Evolutionary conservation across 208 protist genomes (phyloP).

Genomic region (Leishmania amazonensis): DNA sequence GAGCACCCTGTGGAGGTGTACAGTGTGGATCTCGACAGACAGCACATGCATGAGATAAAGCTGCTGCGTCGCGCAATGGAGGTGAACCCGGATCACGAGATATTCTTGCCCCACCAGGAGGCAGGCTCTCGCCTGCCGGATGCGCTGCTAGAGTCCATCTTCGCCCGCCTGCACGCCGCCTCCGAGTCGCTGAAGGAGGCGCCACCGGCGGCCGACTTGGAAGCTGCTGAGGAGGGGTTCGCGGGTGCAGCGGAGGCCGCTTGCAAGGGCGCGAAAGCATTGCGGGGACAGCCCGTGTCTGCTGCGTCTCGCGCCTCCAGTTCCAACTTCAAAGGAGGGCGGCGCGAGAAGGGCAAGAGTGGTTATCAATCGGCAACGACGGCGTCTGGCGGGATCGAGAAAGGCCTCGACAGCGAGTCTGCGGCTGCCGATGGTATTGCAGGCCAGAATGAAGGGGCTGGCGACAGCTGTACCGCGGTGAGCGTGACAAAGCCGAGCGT

Average conservation of each 20-base stretch:
- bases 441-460: neutral
- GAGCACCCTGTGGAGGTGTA: slow-evolving; percentile 90
- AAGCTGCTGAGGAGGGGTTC: neutral
- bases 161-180: slow-evolving; percentile 35
- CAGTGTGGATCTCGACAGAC: slow-evolving; percentile 78
- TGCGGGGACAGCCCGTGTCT: neutral
- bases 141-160: slow-evolving; percentile 70
- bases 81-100: slow-evolving; percentile 30
- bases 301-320: neutral
- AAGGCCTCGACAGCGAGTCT: neutral
- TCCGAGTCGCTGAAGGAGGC: slow-evolving; percentile 16
- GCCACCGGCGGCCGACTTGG: slow-evolving; percentile 1
- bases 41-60: slow-evolving; percentile 62
- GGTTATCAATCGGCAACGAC: neutral
- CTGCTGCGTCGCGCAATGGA: slow-evolving; percentile 57
- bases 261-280: neutral
- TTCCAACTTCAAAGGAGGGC: slow-evolving; percentile 5
- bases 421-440: neutral
- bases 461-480: neutral
- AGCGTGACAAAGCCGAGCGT: slow-evolving; percentile 13
- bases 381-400: neutral
- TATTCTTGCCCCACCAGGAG: slow-evolving; percentile 66
- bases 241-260: neutral
- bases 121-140: slow-evolving; percentile 74
- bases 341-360: slow-evolving; percentile 15